Conservation (phyloP, 257 asterid genomes). For the Nyctanthes arbortristis region DNA sequence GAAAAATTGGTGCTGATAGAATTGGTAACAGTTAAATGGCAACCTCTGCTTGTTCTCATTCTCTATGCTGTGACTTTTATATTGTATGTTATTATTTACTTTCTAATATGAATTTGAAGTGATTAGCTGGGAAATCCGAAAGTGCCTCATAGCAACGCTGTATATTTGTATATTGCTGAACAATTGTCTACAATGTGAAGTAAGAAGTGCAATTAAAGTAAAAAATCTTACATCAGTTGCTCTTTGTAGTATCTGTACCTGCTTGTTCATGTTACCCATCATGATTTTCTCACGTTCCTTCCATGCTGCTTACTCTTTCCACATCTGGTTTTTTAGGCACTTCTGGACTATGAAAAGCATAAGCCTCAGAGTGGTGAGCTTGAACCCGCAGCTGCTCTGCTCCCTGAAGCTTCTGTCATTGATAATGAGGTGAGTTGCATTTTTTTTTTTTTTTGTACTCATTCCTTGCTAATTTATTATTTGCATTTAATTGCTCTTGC, state of each 20-base stretch:
- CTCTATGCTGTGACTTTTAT: not conserved
- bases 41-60: not conserved
- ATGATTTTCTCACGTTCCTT: not conserved
- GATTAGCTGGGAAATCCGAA: not conserved
- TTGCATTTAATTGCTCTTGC: not conserved
- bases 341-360: constrained; percentile 61
- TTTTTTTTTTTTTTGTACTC: not conserved
- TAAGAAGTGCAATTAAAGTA: not conserved
- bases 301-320: not conserved
- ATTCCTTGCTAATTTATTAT: constrained; percentile 3
- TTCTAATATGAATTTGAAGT: not conserved
- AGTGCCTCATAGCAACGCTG: no score
- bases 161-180: not conserved
- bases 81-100: no score
- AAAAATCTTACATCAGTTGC: not conserved
- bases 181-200: not conserved
- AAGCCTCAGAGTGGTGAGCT: constrained; percentile 53
- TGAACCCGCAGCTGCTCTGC: constrained; percentile 39
- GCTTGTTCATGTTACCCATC: not conserved
- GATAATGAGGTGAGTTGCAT: constrained; percentile 49
- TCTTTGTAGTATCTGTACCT: not conserved
- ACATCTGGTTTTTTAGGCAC: constrained; percentile 35
- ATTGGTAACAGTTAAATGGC: not conserved
- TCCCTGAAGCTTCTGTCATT: constrained; percentile 42
- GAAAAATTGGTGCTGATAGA: not conserved